Percentiles rank a stretch among this genome's conserved stretches.
phyloP scores from a whole-genome alignment of 495 filamentous ascomycete genomes.

The Chaetomium cochliodes region DNA sequence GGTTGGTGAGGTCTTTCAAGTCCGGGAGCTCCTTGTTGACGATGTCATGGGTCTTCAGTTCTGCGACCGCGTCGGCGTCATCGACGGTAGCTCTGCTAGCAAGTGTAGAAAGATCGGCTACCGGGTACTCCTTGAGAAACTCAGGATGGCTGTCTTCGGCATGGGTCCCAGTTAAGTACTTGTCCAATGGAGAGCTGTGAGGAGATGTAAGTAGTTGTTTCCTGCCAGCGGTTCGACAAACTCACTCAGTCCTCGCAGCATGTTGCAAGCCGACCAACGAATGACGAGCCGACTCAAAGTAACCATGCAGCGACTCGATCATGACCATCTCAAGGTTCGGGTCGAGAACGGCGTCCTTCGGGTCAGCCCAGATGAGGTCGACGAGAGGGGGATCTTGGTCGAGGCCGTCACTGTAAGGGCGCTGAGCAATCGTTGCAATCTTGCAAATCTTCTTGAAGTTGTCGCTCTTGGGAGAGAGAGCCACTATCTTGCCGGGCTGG shows the following conservation, averaged over 20 bases:
- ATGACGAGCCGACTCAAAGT: slow-evolving; percentile 73
- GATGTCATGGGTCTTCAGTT: slow-evolving; percentile 23
- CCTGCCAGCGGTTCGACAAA: background rate
- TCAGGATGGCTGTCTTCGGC: slow-evolving; percentile 35
- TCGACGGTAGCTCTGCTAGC: slow-evolving; percentile 19
- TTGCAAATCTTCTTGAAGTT: slow-evolving; percentile 64
- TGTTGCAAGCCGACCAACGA: slow-evolving; percentile 72
- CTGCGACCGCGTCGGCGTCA: background rate
- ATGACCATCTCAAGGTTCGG: slow-evolving; percentile 70
- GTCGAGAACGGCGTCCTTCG: slow-evolving; percentile 63
- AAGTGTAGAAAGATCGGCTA: slow-evolving; percentile 39
- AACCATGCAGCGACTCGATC: slow-evolving; percentile 69
- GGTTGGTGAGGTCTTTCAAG: slow-evolving; percentile 41
- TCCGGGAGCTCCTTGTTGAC: slow-evolving; percentile 21
- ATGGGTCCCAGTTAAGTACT: slow-evolving; percentile 46
- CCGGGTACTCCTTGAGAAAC: slow-evolving; percentile 34
- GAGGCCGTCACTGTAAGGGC: slow-evolving; percentile 57
- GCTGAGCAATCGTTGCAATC: slow-evolving; percentile 70
- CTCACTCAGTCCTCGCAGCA: slow-evolving; percentile 60
- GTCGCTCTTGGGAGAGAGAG: slow-evolving; percentile 63
- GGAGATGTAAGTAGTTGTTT: background rate
- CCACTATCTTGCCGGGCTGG: slow-evolving; percentile 67
- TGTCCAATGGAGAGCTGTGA: slow-evolving; percentile 33
- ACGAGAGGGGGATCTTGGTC: slow-evolving; percentile 67
- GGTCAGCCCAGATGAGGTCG: slow-evolving; percentile 68